Conservation (phyloP, 495 filamentous ascomycete genomes). For the Penicillium cosmopolitanum region DNA sequence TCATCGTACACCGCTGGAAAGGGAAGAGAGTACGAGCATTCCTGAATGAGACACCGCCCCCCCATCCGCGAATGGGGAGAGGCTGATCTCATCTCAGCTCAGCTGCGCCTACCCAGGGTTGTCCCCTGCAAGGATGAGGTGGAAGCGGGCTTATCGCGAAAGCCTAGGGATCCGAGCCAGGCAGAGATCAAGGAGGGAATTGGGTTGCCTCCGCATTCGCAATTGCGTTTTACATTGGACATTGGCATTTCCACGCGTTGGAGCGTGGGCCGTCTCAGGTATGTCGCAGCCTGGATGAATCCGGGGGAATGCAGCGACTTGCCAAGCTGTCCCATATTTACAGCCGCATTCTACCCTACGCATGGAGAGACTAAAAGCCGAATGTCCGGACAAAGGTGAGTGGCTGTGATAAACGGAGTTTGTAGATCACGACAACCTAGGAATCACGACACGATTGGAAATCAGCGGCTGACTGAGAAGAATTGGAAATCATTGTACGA, state of each 20-base stretch:
- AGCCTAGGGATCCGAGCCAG: background rate
- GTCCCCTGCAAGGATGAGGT: background rate
- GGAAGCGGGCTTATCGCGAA: constrained; percentile 1
- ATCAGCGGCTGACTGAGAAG: constrained; percentile 1
- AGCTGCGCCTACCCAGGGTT: constrained; percentile 2
- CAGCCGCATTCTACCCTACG: background rate
- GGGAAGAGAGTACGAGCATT: constrained; percentile 2
- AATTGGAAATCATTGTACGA: background rate
- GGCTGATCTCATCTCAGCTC: background rate
- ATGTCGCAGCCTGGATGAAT: constrained; percentile 3
- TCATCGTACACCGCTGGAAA: background rate
- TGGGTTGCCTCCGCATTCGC: constrained; percentile 4
- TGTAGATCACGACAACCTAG: background rate
- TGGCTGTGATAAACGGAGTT: background rate
- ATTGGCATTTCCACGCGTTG: constrained; percentile 5
- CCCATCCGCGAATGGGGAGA: background rate
- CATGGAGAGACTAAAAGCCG: background rate
- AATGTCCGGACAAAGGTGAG: background rate
- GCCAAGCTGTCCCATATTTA: background rate
- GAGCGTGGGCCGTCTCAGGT: background rate
- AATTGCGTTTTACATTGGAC: background rate
- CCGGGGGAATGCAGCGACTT: background rate
- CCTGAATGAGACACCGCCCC: constrained; percentile 1
- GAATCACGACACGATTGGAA: background rate
- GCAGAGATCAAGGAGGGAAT: background rate